Evolutionary conservation across 2,329 filamentous ascomycete species (phyloP).

Genomic region (Fusarium multiceps): DNA sequence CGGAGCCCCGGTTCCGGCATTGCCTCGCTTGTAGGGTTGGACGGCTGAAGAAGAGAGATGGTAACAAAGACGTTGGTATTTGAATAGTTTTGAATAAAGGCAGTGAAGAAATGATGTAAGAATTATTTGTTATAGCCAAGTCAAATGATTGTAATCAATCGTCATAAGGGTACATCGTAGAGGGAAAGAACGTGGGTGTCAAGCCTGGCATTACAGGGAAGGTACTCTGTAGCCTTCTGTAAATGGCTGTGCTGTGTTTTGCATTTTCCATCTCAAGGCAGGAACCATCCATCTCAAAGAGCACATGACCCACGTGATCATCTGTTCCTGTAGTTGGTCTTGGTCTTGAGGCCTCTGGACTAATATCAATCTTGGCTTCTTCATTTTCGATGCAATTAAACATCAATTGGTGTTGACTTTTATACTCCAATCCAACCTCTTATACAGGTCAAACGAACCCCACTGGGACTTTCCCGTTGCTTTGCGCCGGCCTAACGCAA

Average conservation of each 20-base stretch:
- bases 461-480: background rate
- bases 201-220: constrained; percentile 13
- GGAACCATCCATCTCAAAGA: constrained; percentile 2
- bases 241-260: constrained; percentile 14
- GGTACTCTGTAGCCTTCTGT: constrained; percentile 5
- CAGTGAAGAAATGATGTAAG: background rate
- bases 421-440: constrained; percentile 1
- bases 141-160: background rate
- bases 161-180: background rate
- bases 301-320: constrained; percentile 37
- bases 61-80: too few species aligned
- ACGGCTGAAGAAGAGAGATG: background rate
- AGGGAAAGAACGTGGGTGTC: background rate
- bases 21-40: background rate
- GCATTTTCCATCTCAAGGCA: constrained; percentile 2
- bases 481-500: constrained; percentile 33
- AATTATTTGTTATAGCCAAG: background rate
- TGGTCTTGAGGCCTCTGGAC: background rate
- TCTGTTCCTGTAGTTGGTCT: constrained; percentile 4
- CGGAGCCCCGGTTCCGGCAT: constrained; percentile 3
- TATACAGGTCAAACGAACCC: constrained; percentile 5
- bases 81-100: background rate
- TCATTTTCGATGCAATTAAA: background rate
- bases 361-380: constrained; percentile 8
- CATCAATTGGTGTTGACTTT: constrained; percentile 9